phyloP scores from a whole-genome alignment of 2,329 filamentous ascomycete genomes.

The Cordyceps tenuipes region DNA sequence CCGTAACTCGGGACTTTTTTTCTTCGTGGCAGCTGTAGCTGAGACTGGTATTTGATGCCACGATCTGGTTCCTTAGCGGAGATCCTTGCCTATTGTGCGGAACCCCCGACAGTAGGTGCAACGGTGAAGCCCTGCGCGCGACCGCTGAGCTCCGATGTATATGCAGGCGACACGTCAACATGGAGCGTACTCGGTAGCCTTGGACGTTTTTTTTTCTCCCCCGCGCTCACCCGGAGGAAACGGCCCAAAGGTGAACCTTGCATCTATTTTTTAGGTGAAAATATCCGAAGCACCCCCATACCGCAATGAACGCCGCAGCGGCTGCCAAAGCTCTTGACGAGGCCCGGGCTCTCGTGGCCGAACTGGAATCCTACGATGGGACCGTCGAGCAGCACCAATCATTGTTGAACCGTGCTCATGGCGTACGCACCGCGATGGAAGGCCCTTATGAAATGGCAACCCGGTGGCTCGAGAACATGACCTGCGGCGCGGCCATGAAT shows the following conservation, averaged over 20 bases:
- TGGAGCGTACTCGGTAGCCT: not conserved
- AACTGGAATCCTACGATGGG: conserved; percentile 20
- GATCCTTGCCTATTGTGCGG: not conserved
- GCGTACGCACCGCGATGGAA: conserved; percentile 16
- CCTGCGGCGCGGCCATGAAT: conserved; percentile 16
- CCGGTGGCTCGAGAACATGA: conserved; percentile 18
- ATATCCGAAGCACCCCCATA: not conserved
- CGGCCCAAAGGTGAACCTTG: not conserved
- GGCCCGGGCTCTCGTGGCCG: conserved; percentile 19
- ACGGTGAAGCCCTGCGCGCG: not conserved
- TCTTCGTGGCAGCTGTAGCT: not conserved
- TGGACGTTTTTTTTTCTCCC: not conserved
- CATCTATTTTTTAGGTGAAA: not conserved
- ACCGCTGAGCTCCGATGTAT: not conserved
- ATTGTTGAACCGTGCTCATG: conserved; percentile 16
- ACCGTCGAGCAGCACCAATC: conserved; percentile 12
- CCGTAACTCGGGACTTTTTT: not conserved
- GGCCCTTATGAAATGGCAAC: conserved; percentile 17
- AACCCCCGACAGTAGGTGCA: too few species aligned
- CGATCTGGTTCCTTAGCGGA: not conserved
- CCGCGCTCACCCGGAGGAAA: not conserved
- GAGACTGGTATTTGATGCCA: not conserved
- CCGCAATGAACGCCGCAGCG: not conserved
- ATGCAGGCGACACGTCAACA: not conserved
- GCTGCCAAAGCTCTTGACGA: conserved; percentile 19